These are phyloP conservation scores for Tympanopsis confertula DNA, from an alignment of 2,329 filamentous ascomycete species.

Conservation along the genomic window DNA sequence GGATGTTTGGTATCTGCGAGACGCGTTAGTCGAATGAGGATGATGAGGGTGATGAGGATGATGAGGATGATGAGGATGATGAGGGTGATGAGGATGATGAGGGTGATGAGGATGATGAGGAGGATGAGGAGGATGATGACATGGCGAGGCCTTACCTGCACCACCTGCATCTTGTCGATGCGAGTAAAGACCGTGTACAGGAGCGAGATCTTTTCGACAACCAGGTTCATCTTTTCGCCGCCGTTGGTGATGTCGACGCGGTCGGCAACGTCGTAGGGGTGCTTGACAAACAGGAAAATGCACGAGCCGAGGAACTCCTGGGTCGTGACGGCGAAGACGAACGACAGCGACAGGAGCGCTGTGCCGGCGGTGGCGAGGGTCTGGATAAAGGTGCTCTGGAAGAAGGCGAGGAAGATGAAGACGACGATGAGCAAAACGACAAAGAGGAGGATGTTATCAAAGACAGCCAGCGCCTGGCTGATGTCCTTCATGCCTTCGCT, in stretches of 20 bases:
- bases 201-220: slow-evolving; percentile 88
- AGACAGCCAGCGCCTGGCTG: slow-evolving; percentile 80
- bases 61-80: slow-evolving; percentile 79
- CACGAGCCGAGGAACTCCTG: slow-evolving; percentile 97
- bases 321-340: slow-evolving; percentile 82
- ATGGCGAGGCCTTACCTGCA: slow-evolving; percentile 79
- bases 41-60: slow-evolving; percentile 76
- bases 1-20: slow-evolving; percentile 76
- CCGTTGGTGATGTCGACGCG: slow-evolving; percentile 65
- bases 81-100: slow-evolving; percentile 77
- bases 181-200: slow-evolving; percentile 86
- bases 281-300: slow-evolving; percentile 98
- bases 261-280: slow-evolving; percentile 92
- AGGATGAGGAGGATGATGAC: slow-evolving; percentile 88
- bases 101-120: slow-evolving; percentile 79
- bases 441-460: slow-evolving; percentile 75
- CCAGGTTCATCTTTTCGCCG: slow-evolving; percentile 46
- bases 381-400: slow-evolving; percentile 74
- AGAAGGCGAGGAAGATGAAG: slow-evolving; percentile 80
- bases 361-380: slow-evolving; percentile 85
- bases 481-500: slow-evolving; percentile 94
- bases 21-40: slow-evolving; percentile 33
- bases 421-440: slow-evolving; percentile 71
- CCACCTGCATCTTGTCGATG: slow-evolving; percentile 68
- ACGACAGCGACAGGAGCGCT: slow-evolving; percentile 85